These are phyloP conservation scores for Trichoderma breve DNA, from an alignment of 2,329 filamentous ascomycete species.

Conservation along the genomic window DNA sequence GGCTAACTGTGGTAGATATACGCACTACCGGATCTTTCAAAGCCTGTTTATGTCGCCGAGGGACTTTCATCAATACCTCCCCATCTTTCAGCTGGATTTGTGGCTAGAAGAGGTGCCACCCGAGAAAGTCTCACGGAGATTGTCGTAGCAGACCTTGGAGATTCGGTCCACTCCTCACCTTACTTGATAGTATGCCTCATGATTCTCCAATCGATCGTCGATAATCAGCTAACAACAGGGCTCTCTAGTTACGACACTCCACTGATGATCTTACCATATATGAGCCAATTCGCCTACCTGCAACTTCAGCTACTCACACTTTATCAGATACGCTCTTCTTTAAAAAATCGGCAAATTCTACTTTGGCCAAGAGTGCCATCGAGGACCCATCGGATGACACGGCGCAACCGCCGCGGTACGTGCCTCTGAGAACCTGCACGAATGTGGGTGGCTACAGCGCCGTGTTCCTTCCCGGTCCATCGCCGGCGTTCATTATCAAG, in stretches of 20 bases:
- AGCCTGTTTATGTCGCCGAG: slow-evolving; percentile 71
- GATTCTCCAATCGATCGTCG: not conserved
- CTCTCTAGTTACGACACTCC: slow-evolving; percentile 65
- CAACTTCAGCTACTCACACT: slow-evolving; percentile 34
- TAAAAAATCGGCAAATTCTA: slow-evolving; percentile 68
- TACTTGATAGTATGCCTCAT: slow-evolving; percentile 70
- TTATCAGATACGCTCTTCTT: slow-evolving; percentile 66
- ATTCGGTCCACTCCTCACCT: slow-evolving; percentile 65
- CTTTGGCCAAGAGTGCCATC: slow-evolving; percentile 58
- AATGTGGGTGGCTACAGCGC: slow-evolving; percentile 76
- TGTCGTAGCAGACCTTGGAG: slow-evolving; percentile 80
- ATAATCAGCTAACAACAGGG: not conserved
- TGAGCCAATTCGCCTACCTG: slow-evolving; percentile 64
- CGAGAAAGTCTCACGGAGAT: slow-evolving; percentile 77
- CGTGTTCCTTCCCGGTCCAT: slow-evolving; percentile 77
- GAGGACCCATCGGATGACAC: slow-evolving; percentile 51
- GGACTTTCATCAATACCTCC: slow-evolving; percentile 76
- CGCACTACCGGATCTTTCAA: slow-evolving; percentile 68
- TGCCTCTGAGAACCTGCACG: slow-evolving; percentile 56
- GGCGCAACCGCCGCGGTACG: slow-evolving; percentile 45
- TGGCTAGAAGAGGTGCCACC: slow-evolving; percentile 64
- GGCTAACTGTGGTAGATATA: slow-evolving; percentile 58
- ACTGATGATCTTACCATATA: slow-evolving; percentile 86
- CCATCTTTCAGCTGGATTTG: slow-evolving; percentile 68
- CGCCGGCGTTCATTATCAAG: slow-evolving; percentile 79